These are phyloP conservation scores for Aechmea fasciata DNA, from an alignment of 176 grass and related monocot species.

Conservation along the genomic window DNA sequence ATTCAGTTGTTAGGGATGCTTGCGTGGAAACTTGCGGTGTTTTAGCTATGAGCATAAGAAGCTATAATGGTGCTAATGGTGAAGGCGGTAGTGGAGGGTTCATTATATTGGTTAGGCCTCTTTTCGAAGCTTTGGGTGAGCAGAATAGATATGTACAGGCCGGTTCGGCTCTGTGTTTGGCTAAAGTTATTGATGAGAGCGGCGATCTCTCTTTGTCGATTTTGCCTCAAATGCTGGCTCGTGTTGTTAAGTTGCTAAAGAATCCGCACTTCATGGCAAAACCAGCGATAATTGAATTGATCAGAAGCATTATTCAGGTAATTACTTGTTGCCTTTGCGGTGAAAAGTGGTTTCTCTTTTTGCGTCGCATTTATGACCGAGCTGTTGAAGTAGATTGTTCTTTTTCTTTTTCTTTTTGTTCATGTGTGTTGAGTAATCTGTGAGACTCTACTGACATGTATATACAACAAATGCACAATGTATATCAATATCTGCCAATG, in stretches of 20 bases:
- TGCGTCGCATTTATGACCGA: background rate
- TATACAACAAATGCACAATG: background rate
- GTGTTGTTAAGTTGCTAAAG: slow-evolving; percentile 85
- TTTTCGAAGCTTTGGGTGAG: slow-evolving; percentile 84
- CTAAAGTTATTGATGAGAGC: slow-evolving; percentile 79
- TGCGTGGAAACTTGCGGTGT: slow-evolving; percentile 77
- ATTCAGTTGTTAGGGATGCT: slow-evolving; percentile 81
- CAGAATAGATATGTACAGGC: slow-evolving; percentile 80
- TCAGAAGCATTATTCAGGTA: slow-evolving; percentile 98
- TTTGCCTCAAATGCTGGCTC: slow-evolving; percentile 66
- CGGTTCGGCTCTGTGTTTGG: slow-evolving; percentile 71
- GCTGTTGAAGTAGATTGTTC: background rate
- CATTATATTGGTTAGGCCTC: slow-evolving; percentile 54
- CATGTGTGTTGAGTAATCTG: background rate
- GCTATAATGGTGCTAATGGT: slow-evolving; percentile 31
- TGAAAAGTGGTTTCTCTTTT: background rate
- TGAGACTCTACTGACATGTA: background rate
- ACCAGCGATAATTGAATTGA: slow-evolving; percentile 72
- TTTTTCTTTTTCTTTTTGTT: background rate
- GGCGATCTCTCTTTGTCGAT: slow-evolving; percentile 55
- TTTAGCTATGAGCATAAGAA: slow-evolving; percentile 45
- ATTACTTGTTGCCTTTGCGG: slow-evolving; percentile 1
- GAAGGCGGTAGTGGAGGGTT: slow-evolving; percentile 14
- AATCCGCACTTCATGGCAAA: slow-evolving; percentile 99
- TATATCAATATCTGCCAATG: background rate